Evolutionary conservation across 1,284 basidiomycete species (phyloP), one percentile per base, ranked within the genome.

Genomic region (Papiliotrema terrestris): DNA sequence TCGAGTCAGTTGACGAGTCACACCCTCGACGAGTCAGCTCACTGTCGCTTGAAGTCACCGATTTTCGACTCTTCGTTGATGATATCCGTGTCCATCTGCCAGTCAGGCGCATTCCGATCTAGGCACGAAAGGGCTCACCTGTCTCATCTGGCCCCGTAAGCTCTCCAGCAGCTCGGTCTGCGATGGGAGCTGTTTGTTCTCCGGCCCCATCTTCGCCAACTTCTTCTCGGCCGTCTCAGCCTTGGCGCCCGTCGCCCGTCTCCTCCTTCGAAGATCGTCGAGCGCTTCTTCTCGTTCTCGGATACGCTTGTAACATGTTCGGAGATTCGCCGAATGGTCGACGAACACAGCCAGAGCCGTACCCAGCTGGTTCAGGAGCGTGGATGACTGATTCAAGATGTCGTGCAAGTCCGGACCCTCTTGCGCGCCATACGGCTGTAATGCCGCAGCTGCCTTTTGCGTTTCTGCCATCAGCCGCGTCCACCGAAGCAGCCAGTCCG

Each of bases 191-290:
- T 89, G 88, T 81, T 96, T 97, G 79, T 96, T 86, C 76, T 92
- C 91, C 0, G 89, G 83, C 51, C 83, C 84, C 92, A 96, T 96
- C 79, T 88, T 95, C 71, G 83, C 83, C 25, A 97, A 81, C 74
- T 93, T 95, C 80, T 83, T 88, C 70, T 96, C 92, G 0, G 91
- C 91, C n/a, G 83, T 74, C 57, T 96, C 93, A 0, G 91, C 89
- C 59, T 88, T 88, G 25, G 82, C 74, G 14, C 80, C 82, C 3
- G 92, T 80, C 6, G 80, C 79, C 60, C 86, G 85, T 54, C 91
- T 81, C 19, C 86, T 81, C 20, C 84, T 81, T 65, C 86, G 86
- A 36, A 93, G 78, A 9, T 89, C 86, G 54, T 91, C 89, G 3
- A 95, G 82, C 6, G 78, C 80, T 71, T 97, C 93, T 72, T 97